Evolutionary conservation across 345 rosid species (phyloP).

Genomic region (Salix udensis): DNA sequence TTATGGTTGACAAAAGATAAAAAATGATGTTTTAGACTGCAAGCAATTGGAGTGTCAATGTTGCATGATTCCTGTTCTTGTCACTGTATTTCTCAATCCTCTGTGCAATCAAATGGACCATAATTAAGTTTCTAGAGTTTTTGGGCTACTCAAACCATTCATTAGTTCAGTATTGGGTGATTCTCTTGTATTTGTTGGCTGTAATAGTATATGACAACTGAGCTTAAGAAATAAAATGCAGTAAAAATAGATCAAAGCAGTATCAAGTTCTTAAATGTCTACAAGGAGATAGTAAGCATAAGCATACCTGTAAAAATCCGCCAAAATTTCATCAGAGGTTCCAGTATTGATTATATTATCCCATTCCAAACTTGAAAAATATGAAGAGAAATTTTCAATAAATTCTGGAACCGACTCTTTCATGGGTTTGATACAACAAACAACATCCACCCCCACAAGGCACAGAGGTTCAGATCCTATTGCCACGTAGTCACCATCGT

Average conservation of each 20-base stretch:
- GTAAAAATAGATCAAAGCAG: neutral
- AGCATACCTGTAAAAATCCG: conserved; percentile 57
- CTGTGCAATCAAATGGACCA: too few relatives aligned
- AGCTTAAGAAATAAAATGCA: neutral
- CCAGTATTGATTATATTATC: conserved; percentile 40
- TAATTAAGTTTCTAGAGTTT: too few relatives aligned
- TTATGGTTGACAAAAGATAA: too few relatives aligned
- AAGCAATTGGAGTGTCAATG: too few relatives aligned
- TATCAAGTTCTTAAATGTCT: neutral
- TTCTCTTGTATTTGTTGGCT: neutral
- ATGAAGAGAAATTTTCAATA: conserved; percentile 45
- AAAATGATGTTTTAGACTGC: too few relatives aligned
- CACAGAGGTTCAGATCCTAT: conserved; percentile 72
- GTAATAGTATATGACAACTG: neutral
- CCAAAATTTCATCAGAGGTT: conserved; percentile 32
- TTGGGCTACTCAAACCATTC: too few relatives aligned
- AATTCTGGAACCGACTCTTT: conserved; percentile 44
- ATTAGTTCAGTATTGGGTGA: neutral
- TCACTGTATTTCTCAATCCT: too few relatives aligned
- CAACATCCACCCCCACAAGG: conserved; percentile 66
- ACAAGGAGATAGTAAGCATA: neutral
- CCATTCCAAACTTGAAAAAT: conserved; percentile 62
- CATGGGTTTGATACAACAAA: conserved; percentile 33
- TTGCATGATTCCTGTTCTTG: too few relatives aligned
- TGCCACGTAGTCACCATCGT: conserved; percentile 68